These are phyloP conservation scores for Xylaria scruposa DNA, from an alignment of 495 filamentous ascomycete species.

Conservation along the genomic window DNA sequence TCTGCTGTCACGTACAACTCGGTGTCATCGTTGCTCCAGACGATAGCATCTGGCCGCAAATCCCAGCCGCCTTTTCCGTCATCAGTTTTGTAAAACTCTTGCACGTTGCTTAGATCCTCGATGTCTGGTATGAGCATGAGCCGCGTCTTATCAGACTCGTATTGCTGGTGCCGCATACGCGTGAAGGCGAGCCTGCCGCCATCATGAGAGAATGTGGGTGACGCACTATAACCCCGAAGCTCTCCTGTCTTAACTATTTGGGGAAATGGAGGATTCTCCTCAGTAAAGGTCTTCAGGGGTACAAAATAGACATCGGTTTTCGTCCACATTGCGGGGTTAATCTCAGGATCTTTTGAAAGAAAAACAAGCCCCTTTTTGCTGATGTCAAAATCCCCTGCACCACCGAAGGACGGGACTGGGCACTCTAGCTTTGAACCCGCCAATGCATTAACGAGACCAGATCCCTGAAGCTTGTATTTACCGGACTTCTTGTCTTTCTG, in stretches of 20 bases:
- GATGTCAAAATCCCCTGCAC: conserved; percentile 64
- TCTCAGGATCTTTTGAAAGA: conserved; percentile 80
- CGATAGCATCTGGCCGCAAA: conserved; percentile 66
- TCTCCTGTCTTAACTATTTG: conserved; percentile 55
- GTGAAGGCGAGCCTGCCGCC: conserved; percentile 80
- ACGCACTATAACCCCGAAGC: conserved; percentile 73
- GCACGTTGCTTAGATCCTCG: conserved; percentile 63
- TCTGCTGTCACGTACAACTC: conserved; percentile 72
- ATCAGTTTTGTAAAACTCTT: conserved; percentile 67
- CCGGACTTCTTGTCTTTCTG: conserved; percentile 54
- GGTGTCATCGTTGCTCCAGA: conserved; percentile 70
- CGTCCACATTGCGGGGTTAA: conserved; percentile 82
- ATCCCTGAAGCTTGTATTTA: conserved; percentile 47
- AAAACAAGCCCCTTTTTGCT: conserved; percentile 70
- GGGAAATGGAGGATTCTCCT: conserved; percentile 53
- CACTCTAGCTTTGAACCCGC: conserved; percentile 62
- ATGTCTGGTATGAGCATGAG: conserved; percentile 70
- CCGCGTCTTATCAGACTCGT: conserved; percentile 88
- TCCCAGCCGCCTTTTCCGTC: conserved; percentile 73
- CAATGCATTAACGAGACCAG: conserved; percentile 63
- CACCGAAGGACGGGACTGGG: conserved; percentile 65
- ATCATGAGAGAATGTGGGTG: conserved; percentile 77
- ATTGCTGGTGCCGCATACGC: conserved; percentile 78
- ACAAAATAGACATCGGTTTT: conserved; percentile 79
- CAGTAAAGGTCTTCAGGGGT: conserved; percentile 65